Conservation (phyloP, 495 filamentous ascomycete genomes). For the Staphylotrichum tortipilum region DNA sequence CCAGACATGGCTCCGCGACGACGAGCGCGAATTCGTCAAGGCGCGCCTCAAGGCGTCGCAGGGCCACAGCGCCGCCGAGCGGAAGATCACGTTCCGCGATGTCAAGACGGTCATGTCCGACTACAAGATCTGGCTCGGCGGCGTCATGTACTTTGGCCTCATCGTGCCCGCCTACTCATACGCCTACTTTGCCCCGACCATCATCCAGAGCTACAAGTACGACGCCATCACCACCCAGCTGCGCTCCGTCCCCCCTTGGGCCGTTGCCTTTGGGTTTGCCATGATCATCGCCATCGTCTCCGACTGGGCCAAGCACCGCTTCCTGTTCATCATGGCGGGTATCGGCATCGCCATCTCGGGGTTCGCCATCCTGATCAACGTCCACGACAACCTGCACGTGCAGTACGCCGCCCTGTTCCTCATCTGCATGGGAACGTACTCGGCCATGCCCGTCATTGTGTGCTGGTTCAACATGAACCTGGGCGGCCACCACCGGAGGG, state of each 20-base stretch:
- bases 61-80: slow-evolving; percentile 61
- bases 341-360: slow-evolving; percentile 59
- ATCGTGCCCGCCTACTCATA: slow-evolving; percentile 79
- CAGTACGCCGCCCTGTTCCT: slow-evolving; percentile 72
- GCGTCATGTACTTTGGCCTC: slow-evolving; percentile 83
- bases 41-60: slow-evolving; percentile 65
- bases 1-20: slow-evolving; percentile 53
- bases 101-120: slow-evolving; percentile 67
- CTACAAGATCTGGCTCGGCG: slow-evolving; percentile 61
- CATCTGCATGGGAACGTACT: slow-evolving; percentile 54
- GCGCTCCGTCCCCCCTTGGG: slow-evolving; percentile 79
- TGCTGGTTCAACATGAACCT: slow-evolving; percentile 96
- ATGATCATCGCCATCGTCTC: slow-evolving; percentile 63
- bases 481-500: slow-evolving; percentile 73
- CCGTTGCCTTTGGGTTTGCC: slow-evolving; percentile 64
- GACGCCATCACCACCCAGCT: slow-evolving; percentile 66
- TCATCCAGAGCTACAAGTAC: slow-evolving; percentile 62
- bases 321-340: slow-evolving; percentile 59
- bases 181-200: slow-evolving; percentile 64
- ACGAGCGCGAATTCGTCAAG: slow-evolving; percentile 67
- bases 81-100: slow-evolving; percentile 54
- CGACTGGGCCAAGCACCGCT: slow-evolving; percentile 64
- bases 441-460: slow-evolving; percentile 72
- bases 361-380: slow-evolving; percentile 61
- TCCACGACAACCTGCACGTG: slow-evolving; percentile 44